Conservation (phyloP, 257 asterid genomes). For the Eucommia ulmoides region DNA sequence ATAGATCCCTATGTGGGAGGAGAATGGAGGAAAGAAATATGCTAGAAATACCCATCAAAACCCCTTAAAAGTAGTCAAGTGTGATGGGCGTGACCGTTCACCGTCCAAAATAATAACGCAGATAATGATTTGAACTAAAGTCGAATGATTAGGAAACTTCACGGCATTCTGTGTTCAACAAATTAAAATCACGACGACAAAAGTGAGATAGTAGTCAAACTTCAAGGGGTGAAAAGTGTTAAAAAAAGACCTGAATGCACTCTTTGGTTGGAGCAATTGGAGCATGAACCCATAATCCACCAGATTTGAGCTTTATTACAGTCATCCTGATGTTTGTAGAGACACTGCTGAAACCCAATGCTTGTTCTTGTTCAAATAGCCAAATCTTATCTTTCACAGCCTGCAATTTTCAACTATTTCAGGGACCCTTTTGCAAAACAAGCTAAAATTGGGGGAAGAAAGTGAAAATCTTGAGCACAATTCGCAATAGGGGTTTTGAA, state of each 20-base stretch:
- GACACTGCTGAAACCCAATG: slow-evolving; percentile 93
- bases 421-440: too few relatives aligned
- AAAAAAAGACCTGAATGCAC: too few relatives aligned
- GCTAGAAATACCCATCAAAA: too few relatives aligned
- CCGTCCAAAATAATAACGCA: not conserved
- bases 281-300: slow-evolving; percentile 95
- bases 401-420: too few relatives aligned
- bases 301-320: slow-evolving; percentile 80
- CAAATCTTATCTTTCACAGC: slow-evolving; percentile 61
- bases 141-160: not conserved
- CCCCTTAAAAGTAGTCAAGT: not conserved
- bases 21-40: too few relatives aligned
- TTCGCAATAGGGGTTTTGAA: too few relatives aligned
- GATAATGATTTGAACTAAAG: not conserved
- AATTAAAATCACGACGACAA: not conserved
- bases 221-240: too few relatives aligned
- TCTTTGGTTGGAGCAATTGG: slow-evolving; percentile 95
- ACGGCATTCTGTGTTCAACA: not conserved
- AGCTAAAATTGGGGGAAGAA: too few relatives aligned
- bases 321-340: slow-evolving; percentile 94
- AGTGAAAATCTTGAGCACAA: too few relatives aligned
- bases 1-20: too few relatives aligned
- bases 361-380: slow-evolving; percentile 96
- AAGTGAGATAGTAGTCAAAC: not conserved
- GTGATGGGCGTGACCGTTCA: not conserved